These are phyloP conservation scores for Fraxinus quadrangulata DNA, from an alignment of 257 asterid genomes.

Conservation along the genomic window DNA sequence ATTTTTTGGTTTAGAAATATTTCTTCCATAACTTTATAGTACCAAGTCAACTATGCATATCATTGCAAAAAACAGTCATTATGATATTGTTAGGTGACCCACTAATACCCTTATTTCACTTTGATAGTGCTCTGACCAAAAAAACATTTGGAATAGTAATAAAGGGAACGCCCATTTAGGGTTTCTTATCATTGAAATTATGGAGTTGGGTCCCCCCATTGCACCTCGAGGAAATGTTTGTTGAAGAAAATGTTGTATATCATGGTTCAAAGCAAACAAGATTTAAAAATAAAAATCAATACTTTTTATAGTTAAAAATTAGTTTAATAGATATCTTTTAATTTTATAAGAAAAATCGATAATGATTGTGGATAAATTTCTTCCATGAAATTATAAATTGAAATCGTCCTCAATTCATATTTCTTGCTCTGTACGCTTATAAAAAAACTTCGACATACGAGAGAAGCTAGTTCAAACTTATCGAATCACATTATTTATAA, in stretches of 20 bases:
- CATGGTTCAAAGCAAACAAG: not conserved
- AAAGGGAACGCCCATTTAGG: constrained; percentile 27
- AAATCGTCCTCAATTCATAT: too few relatives aligned
- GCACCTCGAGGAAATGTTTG: not conserved
- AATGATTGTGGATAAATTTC: too few relatives aligned
- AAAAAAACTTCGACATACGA: too few relatives aligned
- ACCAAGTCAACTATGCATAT: not conserved
- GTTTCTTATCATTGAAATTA: not conserved
- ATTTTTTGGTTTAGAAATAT: too few relatives aligned
- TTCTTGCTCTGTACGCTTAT: too few relatives aligned
- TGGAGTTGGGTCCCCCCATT: constrained; percentile 4
- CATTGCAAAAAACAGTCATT: constrained; percentile 18
- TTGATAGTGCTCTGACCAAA: constrained; percentile 28
- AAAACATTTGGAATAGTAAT: constrained; percentile 7
- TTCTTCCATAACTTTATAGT: not conserved
- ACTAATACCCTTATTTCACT: constrained; percentile 22
- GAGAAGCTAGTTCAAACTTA: too few relatives aligned
- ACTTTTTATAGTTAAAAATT: too few relatives aligned
- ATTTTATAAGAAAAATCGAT: too few relatives aligned
- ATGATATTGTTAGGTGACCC: constrained; percentile 41
- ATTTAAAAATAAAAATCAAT: too few relatives aligned
- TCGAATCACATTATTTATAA: too few relatives aligned
- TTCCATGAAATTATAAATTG: too few relatives aligned
- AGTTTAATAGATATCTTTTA: too few relatives aligned
- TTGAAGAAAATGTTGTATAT: not conserved